Evolutionary conservation across 352 stramenopile species (phyloP).

Genomic region (Phytopythium oedochilum): DNA sequence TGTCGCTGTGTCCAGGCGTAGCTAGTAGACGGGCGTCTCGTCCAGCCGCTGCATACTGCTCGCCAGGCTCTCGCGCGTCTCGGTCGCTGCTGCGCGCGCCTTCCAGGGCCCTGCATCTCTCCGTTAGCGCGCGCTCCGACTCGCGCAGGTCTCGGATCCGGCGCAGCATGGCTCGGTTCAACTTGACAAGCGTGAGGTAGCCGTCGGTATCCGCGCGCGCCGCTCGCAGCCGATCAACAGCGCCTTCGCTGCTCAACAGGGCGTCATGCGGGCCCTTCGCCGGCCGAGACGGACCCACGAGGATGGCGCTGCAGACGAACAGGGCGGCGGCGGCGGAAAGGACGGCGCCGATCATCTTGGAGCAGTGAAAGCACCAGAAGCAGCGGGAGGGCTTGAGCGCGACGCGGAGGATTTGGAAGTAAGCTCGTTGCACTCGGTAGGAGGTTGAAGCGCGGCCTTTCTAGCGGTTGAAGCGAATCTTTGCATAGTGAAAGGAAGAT

Average conservation of each 20-base stretch:
- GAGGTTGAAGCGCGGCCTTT: not conserved
- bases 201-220: not conserved
- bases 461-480: not conserved
- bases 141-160: not conserved
- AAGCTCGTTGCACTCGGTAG: not conserved
- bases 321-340: not conserved
- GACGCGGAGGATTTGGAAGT: not conserved
- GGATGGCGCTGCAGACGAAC: not conserved
- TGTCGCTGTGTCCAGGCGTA: no score
- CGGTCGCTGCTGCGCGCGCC: not conserved
- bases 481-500: not conserved
- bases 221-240: no score
- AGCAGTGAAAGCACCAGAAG: no score
- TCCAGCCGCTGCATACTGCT: not conserved
- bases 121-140: not conserved
- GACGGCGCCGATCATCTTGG: not conserved
- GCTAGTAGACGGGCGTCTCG: not conserved
- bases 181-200: not conserved
- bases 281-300: no score
- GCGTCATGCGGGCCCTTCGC: no score
- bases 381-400: slow-evolving; percentile 1
- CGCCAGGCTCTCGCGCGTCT: not conserved
- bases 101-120: not conserved
- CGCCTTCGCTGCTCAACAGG: no score
- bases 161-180: not conserved